Percentiles rank a stretch among this genome's conserved stretches.
Evolutionary conservation across 441 rosid species (phyloP).

Genomic region (Geranium incanum): DNA sequence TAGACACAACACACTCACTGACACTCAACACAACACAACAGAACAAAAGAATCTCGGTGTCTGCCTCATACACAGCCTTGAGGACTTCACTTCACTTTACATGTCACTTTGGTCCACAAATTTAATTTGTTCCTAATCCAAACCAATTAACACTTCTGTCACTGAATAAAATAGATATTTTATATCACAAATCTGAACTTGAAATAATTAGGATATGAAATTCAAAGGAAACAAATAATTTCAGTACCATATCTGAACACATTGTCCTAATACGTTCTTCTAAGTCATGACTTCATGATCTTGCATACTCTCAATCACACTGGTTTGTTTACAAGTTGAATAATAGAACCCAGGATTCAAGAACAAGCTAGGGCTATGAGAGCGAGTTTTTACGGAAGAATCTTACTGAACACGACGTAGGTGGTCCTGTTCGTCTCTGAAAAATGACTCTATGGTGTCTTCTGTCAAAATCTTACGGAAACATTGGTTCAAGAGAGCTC

Average conservation of each 20-base stretch:
- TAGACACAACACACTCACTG: not conserved
- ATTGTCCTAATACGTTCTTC: not conserved
- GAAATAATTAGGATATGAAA: not conserved
- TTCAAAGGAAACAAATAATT: not conserved
- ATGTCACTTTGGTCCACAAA: not conserved
- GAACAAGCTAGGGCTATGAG: not conserved
- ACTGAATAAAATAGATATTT: too few relatives aligned
- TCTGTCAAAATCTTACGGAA: not conserved
- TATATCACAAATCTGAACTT: not conserved
- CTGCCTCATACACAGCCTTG: not conserved
- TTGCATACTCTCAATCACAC: too few relatives aligned
- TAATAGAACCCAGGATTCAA: not conserved
- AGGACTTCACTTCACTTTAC: not conserved
- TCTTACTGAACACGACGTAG: not conserved
- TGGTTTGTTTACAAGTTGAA: not conserved
- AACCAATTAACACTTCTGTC: not conserved
- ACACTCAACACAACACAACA: not conserved
- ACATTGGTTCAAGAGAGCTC: constrained; percentile 53
- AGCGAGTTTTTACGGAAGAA: not conserved
- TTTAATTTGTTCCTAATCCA: not conserved
- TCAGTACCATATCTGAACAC: not conserved
- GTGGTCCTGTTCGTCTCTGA: not conserved
- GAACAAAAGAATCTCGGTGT: not conserved
- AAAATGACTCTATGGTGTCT: constrained; percentile 3
- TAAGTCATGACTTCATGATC: not conserved